Percentiles rank a stretch among this genome's conserved stretches.
Evolutionary conservation across 2,329 filamentous ascomycete species (phyloP).

Genomic region (Fusarium cicatricum): DNA sequence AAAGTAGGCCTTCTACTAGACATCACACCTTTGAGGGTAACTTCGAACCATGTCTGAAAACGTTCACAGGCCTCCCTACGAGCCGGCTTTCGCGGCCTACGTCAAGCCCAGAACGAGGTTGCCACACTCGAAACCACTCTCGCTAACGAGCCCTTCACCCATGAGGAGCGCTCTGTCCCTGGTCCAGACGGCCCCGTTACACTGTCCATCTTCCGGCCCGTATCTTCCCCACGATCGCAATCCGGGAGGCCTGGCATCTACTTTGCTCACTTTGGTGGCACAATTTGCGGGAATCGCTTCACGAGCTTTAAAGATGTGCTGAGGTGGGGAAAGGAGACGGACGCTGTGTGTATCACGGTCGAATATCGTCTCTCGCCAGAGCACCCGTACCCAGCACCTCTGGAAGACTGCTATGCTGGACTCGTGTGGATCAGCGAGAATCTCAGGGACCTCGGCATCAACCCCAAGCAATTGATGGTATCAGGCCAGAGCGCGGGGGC

Average conservation of each 20-base stretch:
- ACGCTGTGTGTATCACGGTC: conserved; percentile 36
- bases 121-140: conserved; percentile 24
- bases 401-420: conserved; percentile 41
- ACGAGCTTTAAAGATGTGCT: conserved; percentile 30
- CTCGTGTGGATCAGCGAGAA: conserved; percentile 50
- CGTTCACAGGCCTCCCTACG: conserved; percentile 31
- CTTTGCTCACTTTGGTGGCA: conserved; percentile 37
- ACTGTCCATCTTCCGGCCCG: conserved; percentile 35
- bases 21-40: not conserved
- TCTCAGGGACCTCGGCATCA: conserved; percentile 50
- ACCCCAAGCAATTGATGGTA: conserved; percentile 50
- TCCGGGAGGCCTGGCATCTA: conserved; percentile 29
- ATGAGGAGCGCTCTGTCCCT: conserved; percentile 30
- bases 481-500: conserved; percentile 55
- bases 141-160: conserved; percentile 30
- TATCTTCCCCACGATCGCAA: not conserved
- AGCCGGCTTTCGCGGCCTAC: conserved; percentile 31
- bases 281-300: conserved; percentile 37
- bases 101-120: conserved; percentile 16
- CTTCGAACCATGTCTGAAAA: conserved; percentile 14
- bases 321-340: conserved; percentile 22
- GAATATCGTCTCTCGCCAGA: conserved; percentile 43
- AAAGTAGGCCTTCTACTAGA: not conserved
- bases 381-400: conserved; percentile 28
- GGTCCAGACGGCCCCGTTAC: conserved; percentile 28